Percentiles rank a stretch among this genome's conserved stretches.
These are phyloP conservation scores for Oryza rufipogon DNA, from an alignment of 176 grass and related monocot genomes.

Conservation along the genomic window DNA sequence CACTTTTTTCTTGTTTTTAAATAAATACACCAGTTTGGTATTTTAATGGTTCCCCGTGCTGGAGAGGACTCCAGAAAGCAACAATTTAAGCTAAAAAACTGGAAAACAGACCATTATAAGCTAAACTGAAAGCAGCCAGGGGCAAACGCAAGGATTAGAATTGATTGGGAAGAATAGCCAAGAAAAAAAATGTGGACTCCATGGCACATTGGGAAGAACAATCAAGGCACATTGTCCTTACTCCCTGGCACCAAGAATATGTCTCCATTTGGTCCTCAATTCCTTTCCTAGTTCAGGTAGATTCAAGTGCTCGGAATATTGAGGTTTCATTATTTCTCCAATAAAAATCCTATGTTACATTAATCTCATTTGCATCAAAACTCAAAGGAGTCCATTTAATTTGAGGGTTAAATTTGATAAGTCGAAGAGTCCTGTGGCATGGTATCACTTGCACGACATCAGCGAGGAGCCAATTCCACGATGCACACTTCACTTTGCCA, in stretches of 20 bases:
- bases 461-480: too few relatives aligned
- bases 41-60: not conserved
- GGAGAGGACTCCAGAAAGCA: not conserved
- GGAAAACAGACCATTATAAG: not conserved
- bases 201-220: not conserved
- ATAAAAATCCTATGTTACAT: too few relatives aligned
- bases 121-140: not conserved
- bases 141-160: not conserved
- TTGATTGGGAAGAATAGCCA: not conserved
- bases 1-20: not conserved
- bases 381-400: too few relatives aligned
- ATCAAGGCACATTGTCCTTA: not conserved
- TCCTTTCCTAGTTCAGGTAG: too few relatives aligned
- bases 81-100: not conserved
- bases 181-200: too few relatives aligned
- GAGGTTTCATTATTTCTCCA: too few relatives aligned
- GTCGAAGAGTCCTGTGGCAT: too few relatives aligned
- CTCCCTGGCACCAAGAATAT: not conserved
- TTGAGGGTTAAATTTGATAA: too few relatives aligned
- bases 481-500: too few relatives aligned
- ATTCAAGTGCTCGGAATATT: too few relatives aligned
- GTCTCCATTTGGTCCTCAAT: not conserved
- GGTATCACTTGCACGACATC: too few relatives aligned
- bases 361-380: too few relatives aligned
- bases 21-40: not conserved